Evolutionary conservation across 2,329 filamentous ascomycete genomes (phyloP).

Genomic region (Fusarium multiceps): DNA sequence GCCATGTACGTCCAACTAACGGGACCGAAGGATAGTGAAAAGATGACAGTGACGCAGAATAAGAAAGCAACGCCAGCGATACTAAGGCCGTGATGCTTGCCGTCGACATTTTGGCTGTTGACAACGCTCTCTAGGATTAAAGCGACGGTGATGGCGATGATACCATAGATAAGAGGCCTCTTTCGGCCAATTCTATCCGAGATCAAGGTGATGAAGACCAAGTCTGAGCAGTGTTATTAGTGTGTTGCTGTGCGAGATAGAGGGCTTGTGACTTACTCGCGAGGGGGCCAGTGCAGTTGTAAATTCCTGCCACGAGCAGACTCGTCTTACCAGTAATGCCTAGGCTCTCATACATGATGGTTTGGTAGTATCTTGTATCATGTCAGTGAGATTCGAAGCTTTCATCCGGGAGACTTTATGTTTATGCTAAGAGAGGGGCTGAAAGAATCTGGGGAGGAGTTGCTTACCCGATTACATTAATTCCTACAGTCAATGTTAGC

Average conservation of each 20-base stretch:
- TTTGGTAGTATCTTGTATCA: constrained; percentile 57
- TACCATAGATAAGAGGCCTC: constrained; percentile 73
- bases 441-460: background rate
- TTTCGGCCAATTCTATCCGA: constrained; percentile 71
- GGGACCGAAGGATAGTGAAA: constrained; percentile 64
- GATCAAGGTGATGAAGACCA: constrained; percentile 67
- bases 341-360: constrained; percentile 63
- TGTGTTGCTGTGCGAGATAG: too few species aligned
- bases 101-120: constrained; percentile 61
- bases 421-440: background rate
- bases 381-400: too few species aligned
- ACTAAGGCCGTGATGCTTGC: constrained; percentile 56
- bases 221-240: constrained; percentile 48
- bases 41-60: constrained; percentile 64
- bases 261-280: constrained; percentile 49
- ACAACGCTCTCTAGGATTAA: constrained; percentile 67
- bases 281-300: constrained; percentile 68
- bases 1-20: constrained; percentile 69
- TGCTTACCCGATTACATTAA: constrained; percentile 62
- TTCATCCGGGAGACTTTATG: background rate
- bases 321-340: constrained; percentile 61
- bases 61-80: constrained; percentile 70
- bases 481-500: constrained; percentile 45
- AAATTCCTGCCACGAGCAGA: constrained; percentile 68
- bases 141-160: constrained; percentile 65